A percentile compares a stretch with the other conserved stretches of the same genome.
phyloP scores from a whole-genome alignment of 306 rosid species.

The Fragaria vesca region DNA sequence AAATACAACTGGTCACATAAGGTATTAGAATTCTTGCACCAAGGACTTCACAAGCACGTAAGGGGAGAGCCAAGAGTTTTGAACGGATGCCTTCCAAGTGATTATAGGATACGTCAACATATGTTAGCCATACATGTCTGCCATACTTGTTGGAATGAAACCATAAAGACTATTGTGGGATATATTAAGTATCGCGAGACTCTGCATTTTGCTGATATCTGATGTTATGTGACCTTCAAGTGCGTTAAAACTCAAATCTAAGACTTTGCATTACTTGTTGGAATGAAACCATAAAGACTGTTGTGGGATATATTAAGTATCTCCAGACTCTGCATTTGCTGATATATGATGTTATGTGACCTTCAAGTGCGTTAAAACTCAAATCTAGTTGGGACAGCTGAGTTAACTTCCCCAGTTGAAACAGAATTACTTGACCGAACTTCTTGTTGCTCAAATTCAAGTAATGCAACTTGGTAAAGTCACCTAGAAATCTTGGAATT shows the following conservation, averaged over 20 bases:
- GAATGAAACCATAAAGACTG: conserved; percentile 2
- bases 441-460: conserved; percentile 10
- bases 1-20: no score
- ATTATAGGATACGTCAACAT: background rate
- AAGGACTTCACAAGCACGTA: no score
- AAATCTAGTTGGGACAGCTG: background rate
- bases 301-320: background rate
- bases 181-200: no score
- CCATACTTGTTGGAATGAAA: background rate
- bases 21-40: no score
- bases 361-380: background rate
- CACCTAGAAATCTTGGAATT: background rate
- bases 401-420: background rate
- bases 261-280: no score
- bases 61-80: no score
- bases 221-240: no score
- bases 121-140: background rate
- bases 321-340: background rate
- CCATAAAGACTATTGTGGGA: no score
- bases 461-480: background rate
- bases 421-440: background rate
- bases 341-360: background rate
- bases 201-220: no score
- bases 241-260: no score
- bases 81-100: conserved; percentile 10